phyloP scores from a whole-genome alignment of 2,329 filamentous ascomycete genomes.

The Aspergillus pseudonomiae region DNA sequence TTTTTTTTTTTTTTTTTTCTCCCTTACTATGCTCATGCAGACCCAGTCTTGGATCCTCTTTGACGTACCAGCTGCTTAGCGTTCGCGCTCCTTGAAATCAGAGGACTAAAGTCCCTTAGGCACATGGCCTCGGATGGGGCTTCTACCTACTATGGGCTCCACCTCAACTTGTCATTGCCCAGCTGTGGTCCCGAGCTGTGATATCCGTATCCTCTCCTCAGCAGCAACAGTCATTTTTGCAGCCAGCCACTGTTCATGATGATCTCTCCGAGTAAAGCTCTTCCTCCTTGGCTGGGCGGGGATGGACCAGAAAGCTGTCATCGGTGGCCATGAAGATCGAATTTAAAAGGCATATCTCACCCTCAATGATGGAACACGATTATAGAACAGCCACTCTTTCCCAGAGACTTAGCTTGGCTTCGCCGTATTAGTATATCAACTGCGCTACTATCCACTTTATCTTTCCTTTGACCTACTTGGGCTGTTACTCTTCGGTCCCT shows the following conservation, averaged over 20 bases:
- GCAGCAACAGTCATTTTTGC: constrained; percentile 31
- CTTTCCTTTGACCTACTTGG: not conserved
- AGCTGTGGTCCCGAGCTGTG: constrained; percentile 32
- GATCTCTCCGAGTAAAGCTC: constrained; percentile 23
- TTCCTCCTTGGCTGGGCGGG: constrained; percentile 13
- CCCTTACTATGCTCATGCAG: not conserved
- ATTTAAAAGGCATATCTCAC: constrained; percentile 28
- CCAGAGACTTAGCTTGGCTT: constrained; percentile 6
- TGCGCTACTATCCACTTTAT: constrained; percentile 4
- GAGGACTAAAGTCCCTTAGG: constrained; percentile 13
- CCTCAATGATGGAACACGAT: constrained; percentile 20
- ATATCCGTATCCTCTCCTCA: constrained; percentile 23
- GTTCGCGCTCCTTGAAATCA: constrained; percentile 15
- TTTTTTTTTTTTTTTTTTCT: not conserved
- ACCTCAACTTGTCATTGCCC: constrained; percentile 26
- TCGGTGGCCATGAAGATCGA: constrained; percentile 17
- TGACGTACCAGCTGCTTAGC: constrained; percentile 22
- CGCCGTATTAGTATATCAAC: not conserved
- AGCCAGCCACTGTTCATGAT: constrained; percentile 33
- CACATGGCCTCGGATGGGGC: constrained; percentile 22
- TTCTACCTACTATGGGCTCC: constrained; percentile 27
- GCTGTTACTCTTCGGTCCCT: constrained; percentile 4
- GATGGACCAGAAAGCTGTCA: constrained; percentile 10
- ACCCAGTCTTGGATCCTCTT: constrained; percentile 4
- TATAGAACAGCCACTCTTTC: constrained; percentile 18